Evolutionary conservation across 1,139 yeast genomes (phyloP).

Genomic region (Zhuliangozyma blackwelliae): DNA sequence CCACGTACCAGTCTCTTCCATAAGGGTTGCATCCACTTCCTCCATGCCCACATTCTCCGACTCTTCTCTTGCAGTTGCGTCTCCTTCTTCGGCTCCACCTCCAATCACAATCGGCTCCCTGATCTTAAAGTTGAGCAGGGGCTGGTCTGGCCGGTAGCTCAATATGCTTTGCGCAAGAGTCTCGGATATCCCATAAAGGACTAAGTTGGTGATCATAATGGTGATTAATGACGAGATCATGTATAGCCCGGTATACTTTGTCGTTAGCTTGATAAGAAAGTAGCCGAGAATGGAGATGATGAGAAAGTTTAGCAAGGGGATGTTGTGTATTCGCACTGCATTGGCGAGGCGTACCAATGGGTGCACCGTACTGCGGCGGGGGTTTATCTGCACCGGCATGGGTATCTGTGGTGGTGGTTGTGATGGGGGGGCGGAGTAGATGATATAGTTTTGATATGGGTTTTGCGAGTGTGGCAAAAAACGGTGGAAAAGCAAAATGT

Average conservation of each 20-base stretch:
- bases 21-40: neutral
- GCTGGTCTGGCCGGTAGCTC: constrained; percentile 24
- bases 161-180: constrained; percentile 76
- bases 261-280: constrained; percentile 49
- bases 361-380: neutral
- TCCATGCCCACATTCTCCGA: constrained; percentile 4
- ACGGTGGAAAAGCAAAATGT: no score
- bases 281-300: constrained; percentile 47
- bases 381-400: neutral
- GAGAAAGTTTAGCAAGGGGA: constrained; percentile 52
- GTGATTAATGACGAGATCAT: constrained; percentile 66
- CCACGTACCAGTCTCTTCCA: neutral
- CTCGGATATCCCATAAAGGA: constrained; percentile 85
- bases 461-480: no score
- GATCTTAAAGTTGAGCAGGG: constrained; percentile 19
- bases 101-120: constrained; percentile 11
- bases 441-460: no score
- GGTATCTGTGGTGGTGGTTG: neutral
- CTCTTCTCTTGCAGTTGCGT: constrained; percentile 7
- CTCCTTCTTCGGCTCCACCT: constrained; percentile 3
- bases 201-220: constrained; percentile 75
- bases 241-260: constrained; percentile 61
- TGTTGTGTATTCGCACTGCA: constrained; percentile 31
- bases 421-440: no score
- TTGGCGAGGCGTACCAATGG: constrained; percentile 27